A percentile compares a stretch with the other conserved stretches of the same genome.
Conservation (phyloP, 2,329 filamentous ascomycete genomes). For the Verticillium klebahnii region DNA sequence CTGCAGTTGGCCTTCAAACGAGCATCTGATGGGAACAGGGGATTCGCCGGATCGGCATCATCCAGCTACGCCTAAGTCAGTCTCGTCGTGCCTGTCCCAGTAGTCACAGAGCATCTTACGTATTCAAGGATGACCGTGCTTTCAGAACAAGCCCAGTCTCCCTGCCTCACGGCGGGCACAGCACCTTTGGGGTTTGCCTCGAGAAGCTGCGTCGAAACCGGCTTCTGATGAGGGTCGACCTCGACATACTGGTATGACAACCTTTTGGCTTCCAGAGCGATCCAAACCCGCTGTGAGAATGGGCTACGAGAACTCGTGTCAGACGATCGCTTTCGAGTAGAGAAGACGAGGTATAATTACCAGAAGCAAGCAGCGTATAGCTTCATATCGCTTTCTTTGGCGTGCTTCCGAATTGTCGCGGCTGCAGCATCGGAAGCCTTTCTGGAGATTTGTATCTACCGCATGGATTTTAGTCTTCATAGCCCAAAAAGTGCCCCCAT, state of each 20-base stretch:
- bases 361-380: conserved; percentile 82
- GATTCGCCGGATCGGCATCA: conserved; percentile 57
- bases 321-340: neutral
- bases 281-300: conserved; percentile 86
- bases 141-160: conserved; percentile 78
- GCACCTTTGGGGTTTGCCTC: conserved; percentile 73
- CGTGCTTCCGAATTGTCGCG: conserved; percentile 64
- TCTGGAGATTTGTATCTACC: conserved; percentile 29
- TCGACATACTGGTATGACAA: conserved; percentile 83
- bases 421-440: conserved; percentile 69
- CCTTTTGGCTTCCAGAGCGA: conserved; percentile 75
- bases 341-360: conserved; percentile 37
- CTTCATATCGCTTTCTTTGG: conserved; percentile 67
- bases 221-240: conserved; percentile 74
- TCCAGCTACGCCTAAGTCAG: conserved; percentile 51
- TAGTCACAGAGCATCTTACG: conserved; percentile 36
- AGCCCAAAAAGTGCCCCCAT: conserved; percentile 42
- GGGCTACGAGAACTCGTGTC: conserved; percentile 45
- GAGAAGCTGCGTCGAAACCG: conserved; percentile 48
- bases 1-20: conserved; percentile 69
- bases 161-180: conserved; percentile 73
- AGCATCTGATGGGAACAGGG: conserved; percentile 61
- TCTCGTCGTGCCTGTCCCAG: neutral
- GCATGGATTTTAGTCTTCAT: neutral
- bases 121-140: conserved; percentile 84